A percentile compares a stretch with the other conserved stretches of the same genome.
Evolutionary conservation across 1,139 yeast genomes (phyloP).

Genomic region (Pichia terricola): DNA sequence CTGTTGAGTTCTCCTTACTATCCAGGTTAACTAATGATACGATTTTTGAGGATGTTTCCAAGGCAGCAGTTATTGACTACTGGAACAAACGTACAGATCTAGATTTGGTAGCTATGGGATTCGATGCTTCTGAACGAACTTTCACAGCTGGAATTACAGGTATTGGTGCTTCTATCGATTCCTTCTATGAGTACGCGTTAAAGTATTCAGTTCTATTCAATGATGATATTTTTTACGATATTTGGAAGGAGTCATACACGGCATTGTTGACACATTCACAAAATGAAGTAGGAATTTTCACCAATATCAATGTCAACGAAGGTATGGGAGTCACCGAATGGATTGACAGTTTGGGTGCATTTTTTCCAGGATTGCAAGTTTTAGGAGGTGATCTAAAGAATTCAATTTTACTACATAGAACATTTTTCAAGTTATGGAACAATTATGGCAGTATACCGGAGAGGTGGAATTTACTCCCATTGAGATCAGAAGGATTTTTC

Average conservation of each 20-base stretch:
- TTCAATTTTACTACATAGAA: constrained; percentile 53
- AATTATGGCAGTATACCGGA: constrained; percentile 78
- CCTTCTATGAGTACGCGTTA: constrained; percentile 82
- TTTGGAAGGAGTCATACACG: constrained; percentile 52
- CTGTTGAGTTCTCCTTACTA: constrained; percentile 67
- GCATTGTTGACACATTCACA: constrained; percentile 46
- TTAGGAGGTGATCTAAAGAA: constrained; percentile 64
- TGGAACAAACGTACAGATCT: constrained; percentile 60
- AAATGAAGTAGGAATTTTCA: constrained; percentile 43
- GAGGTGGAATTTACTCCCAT: constrained; percentile 51
- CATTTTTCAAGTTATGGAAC: constrained; percentile 75
- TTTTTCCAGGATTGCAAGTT: constrained; percentile 80
- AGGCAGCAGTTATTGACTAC: constrained; percentile 54
- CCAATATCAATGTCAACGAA: constrained; percentile 45
- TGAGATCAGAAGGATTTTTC: constrained; percentile 14
- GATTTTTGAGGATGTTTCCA: constrained; percentile 55
- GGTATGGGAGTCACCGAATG: constrained; percentile 51
- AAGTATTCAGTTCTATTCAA: constrained; percentile 67
- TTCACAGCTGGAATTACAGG: constrained; percentile 66
- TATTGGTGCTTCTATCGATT: constrained; percentile 88
- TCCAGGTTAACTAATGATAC: constrained; percentile 68
- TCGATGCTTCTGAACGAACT: constrained; percentile 38
- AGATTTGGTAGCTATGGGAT: constrained; percentile 69
- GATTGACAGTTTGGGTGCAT: constrained; percentile 84
- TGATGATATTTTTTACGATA: constrained; percentile 48